Evolutionary conservation across 1,284 basidiomycete genomes (phyloP).

Genomic region (Boletus holoroseus): DNA sequence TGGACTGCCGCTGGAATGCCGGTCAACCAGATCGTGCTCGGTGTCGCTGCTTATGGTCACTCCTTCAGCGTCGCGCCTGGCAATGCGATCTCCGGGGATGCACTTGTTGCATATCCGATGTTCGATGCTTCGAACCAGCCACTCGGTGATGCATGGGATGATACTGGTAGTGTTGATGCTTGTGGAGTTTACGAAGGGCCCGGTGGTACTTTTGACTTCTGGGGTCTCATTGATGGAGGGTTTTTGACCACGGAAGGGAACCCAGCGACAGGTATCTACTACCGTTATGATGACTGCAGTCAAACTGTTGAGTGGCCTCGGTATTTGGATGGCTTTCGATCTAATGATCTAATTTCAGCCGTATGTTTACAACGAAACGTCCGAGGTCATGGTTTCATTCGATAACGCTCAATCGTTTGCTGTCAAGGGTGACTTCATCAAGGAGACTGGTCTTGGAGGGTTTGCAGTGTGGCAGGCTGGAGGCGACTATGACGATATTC

Average conservation of each 20-base stretch:
- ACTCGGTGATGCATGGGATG: slow-evolving; percentile 42
- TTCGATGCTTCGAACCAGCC: slow-evolving; percentile 38
- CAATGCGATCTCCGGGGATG: slow-evolving; percentile 30
- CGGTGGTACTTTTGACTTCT: slow-evolving; percentile 40
- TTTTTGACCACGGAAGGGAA: slow-evolving; percentile 38
- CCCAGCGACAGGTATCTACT: slow-evolving; percentile 37
- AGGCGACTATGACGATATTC: slow-evolving; percentile 47
- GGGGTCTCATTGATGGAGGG: slow-evolving; percentile 38
- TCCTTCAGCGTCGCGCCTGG: slow-evolving; percentile 36
- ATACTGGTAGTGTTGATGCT: slow-evolving; percentile 30
- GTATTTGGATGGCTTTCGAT: not conserved
- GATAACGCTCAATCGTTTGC: slow-evolving; percentile 43
- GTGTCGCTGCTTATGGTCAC: slow-evolving; percentile 56
- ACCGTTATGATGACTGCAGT: slow-evolving; percentile 43
- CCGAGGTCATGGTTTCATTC: slow-evolving; percentile 36
- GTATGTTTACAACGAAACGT: slow-evolving; percentile 41
- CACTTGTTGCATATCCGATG: slow-evolving; percentile 35
- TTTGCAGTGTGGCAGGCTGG: slow-evolving; percentile 57
- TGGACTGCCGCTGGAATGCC: slow-evolving; percentile 67
- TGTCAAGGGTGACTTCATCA: slow-evolving; percentile 54
- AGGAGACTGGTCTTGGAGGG: slow-evolving; percentile 41
- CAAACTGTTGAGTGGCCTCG: slow-evolving; percentile 39
- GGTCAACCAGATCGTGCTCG: slow-evolving; percentile 56
- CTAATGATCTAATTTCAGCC: slow-evolving; percentile 32
- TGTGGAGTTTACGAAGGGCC: slow-evolving; percentile 37